Conservation (phyloP, 2,329 filamentous ascomycete genomes). For the Arthroderma sp. region DNA sequence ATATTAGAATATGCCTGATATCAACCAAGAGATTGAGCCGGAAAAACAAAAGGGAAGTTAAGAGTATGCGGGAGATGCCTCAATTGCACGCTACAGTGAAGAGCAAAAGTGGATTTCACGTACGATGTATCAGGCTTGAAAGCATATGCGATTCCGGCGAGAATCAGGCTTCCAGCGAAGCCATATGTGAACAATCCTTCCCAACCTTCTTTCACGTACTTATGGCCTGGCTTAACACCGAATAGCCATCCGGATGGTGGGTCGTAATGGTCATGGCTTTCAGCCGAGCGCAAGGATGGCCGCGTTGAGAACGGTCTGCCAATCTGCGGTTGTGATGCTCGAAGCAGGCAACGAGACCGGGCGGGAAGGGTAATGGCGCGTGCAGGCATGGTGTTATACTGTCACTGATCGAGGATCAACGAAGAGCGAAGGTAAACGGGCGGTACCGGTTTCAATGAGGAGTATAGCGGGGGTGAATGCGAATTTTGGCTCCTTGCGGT, state of each 20-base stretch:
- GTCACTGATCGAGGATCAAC: no score
- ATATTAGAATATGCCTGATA: no score
- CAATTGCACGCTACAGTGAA: background rate
- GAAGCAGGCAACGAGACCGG: constrained; percentile 27
- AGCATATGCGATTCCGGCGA: constrained; percentile 68
- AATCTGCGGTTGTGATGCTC: constrained; percentile 17
- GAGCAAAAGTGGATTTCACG: constrained; percentile 31
- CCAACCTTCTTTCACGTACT: constrained; percentile 93
- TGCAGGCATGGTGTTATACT: constrained; percentile 21
- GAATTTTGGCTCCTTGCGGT: no score
- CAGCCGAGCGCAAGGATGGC: constrained; percentile 27
- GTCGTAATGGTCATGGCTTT: constrained; percentile 68
- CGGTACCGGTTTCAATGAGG: no score
- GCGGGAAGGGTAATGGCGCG: constrained; percentile 26
- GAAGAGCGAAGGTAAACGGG: no score
- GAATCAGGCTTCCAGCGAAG: constrained; percentile 62
- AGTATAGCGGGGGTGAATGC: no score
- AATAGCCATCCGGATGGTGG: constrained; percentile 85
- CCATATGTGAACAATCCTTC: constrained; percentile 76
- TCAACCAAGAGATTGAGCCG: constrained; percentile 12
- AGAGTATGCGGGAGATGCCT: background rate
- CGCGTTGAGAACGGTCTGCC: constrained; percentile 25
- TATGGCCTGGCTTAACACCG: constrained; percentile 87
- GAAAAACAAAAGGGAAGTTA: background rate
- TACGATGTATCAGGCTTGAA: constrained; percentile 99